Base-by-base conservation (phyloP, 2,329 filamentous ascomycete genomes). In the Thielaviopsis musarum region DNA sequence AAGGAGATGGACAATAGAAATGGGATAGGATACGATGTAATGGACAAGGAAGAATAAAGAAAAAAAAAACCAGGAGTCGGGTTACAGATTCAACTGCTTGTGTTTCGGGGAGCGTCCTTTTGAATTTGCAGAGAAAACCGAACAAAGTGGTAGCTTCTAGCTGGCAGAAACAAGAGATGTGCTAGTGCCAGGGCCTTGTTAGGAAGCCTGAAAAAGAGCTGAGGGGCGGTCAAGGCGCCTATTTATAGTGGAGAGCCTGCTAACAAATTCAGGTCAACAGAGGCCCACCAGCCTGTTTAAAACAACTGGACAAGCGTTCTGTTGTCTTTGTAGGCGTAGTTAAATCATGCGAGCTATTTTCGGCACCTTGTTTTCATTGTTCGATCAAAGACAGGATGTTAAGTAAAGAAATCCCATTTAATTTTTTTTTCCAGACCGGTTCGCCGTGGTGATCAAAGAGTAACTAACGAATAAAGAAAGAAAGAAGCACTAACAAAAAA, bases 81-180 rank as follows among this genome's bases (percentile, higher is more conserved):
- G 60, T 61, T 61, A 59, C 60, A 59, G 57, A 57, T 61, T 61
- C 28, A 57, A 26, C 38, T 59, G 58, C 22, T 56, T 19, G 56
- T 61, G 60, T 61, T 61, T 61, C 60, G 60, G 52, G 56, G 45
- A 52, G 56, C 41, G 56, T 59, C 59, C 58, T 55, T 51, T 57
- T 41, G 55, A 17, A 24, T 48, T 48, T 34, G 30, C 30, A 34
- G 5, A 34, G 13, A 17, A n/a, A 30, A 38, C 4, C 30, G 28
- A 34, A 55, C 15, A 19, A 55, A 21, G 53, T 55, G 53, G 17
- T 55, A 34, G 30, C 30, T 34, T 34, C 30, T 34, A 34, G 30
- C 30, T 34, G 30, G 30, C 30, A 10, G 30, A 5, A 3, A 26
- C 24, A 26, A 34, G 7, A 34, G 30, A 10, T 10, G 9, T 12